A percentile compares a stretch with the other conserved stretches of the same genome.
phyloP scores from a whole-genome alignment of 495 filamentous ascomycete genomes.

The Aspergillus diversus region DNA sequence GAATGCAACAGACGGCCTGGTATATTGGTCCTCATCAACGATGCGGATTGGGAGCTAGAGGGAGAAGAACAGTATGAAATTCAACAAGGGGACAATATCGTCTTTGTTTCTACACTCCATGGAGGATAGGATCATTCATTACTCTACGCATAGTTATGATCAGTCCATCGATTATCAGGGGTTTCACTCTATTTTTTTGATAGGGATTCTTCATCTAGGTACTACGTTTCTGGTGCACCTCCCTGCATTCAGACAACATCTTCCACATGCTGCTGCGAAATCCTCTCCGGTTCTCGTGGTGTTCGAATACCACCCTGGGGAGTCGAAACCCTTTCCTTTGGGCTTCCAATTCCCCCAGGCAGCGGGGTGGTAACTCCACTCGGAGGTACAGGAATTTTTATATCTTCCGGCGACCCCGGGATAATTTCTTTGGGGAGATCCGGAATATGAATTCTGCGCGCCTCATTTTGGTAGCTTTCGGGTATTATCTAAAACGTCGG shows the following conservation, averaged over 20 bases:
- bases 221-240: neutral
- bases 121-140: constrained; percentile 63
- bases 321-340: constrained; percentile 45
- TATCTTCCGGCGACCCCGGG: constrained; percentile 79
- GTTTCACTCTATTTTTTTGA: neutral
- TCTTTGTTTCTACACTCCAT: constrained; percentile 98
- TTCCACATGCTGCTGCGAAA: constrained; percentile 53
- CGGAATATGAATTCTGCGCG: constrained; percentile 81
- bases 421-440: constrained; percentile 63
- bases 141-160: constrained; percentile 13
- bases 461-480: constrained; percentile 93
- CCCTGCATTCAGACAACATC: constrained; percentile 44
- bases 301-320: constrained; percentile 49
- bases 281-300: constrained; percentile 51
- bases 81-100: constrained; percentile 78
- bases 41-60: constrained; percentile 97
- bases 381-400: constrained; percentile 77
- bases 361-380: constrained; percentile 57
- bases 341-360: constrained; percentile 48
- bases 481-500: constrained; percentile 75
- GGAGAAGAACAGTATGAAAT: constrained; percentile 89
- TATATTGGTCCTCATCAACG: constrained; percentile 97
- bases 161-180: neutral
- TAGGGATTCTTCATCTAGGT: neutral
- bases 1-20: constrained; percentile 73